Percentiles rank a stretch among this genome's conserved stretches.
These are phyloP conservation scores for Amauroascus niger DNA, from an alignment of 2,329 filamentous ascomycete genomes.

Conservation along the genomic window DNA sequence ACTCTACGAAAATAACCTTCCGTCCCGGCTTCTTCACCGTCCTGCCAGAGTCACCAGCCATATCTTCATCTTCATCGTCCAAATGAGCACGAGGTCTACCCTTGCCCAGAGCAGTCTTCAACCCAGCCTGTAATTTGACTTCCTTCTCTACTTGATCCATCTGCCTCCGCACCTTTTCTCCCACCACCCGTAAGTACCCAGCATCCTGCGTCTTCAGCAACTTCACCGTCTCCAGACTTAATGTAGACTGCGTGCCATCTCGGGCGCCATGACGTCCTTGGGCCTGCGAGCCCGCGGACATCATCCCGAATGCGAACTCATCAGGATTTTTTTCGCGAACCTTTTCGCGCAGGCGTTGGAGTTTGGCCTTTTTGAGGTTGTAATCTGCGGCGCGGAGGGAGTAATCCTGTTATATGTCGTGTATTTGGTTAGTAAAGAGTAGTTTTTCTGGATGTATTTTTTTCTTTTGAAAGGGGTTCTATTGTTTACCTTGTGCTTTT, in stretches of 20 bases:
- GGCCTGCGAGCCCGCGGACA: conserved; percentile 39
- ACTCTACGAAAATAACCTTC: conserved; percentile 35
- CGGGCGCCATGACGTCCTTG: conserved; percentile 39
- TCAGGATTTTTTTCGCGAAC: conserved; percentile 54
- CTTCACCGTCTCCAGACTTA: conserved; percentile 51
- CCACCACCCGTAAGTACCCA: conserved; percentile 50
- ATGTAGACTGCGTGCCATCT: conserved; percentile 40
- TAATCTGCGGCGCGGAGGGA: conserved; percentile 55
- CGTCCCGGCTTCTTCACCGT: conserved; percentile 16
- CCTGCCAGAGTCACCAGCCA: conserved; percentile 20
- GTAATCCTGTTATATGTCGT: conserved; percentile 45
- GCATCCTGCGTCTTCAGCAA: conserved; percentile 57
- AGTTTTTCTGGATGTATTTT: background rate
- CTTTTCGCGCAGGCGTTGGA: conserved; percentile 51
- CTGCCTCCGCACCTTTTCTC: conserved; percentile 47
- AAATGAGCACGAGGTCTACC: conserved; percentile 13
- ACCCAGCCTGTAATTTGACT: conserved; percentile 33
- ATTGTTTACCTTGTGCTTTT: conserved; percentile 75
- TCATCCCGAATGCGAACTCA: conserved; percentile 58
- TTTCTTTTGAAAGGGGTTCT: conserved; percentile 5
- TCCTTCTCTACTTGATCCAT: conserved; percentile 42
- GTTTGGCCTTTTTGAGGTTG: conserved; percentile 51
- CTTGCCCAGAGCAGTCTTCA: conserved; percentile 23
- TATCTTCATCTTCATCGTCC: conserved; percentile 18
- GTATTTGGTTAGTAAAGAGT: background rate